Evolutionary conservation across 1,139 yeast species (phyloP).

Genomic region (Candida glucosophila): DNA sequence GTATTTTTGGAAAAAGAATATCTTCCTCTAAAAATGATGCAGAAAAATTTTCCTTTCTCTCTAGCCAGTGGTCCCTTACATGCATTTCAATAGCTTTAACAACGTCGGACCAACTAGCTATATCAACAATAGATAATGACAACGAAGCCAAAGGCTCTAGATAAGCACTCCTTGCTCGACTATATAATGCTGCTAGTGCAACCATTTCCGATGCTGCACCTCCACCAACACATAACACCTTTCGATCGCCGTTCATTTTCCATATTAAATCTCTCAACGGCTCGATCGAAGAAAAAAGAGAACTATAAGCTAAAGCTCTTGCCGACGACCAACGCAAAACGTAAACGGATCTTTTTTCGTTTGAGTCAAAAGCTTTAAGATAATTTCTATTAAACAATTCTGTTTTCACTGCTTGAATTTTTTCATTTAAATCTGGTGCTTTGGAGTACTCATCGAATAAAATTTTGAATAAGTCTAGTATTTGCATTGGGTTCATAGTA

Average conservation of each 20-base stretch:
- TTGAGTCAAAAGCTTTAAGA: constrained; percentile 54
- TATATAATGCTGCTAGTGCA: constrained; percentile 56
- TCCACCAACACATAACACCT: constrained; percentile 68
- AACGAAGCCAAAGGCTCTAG: constrained; percentile 26
- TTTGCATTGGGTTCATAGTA: constrained; percentile 26
- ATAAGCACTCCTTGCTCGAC: constrained; percentile 35
- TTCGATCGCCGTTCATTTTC: constrained; percentile 19
- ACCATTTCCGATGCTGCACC: constrained; percentile 85
- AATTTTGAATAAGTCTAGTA: constrained; percentile 41
- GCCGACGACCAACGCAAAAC: constrained; percentile 84
- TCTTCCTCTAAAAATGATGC: constrained; percentile 46
- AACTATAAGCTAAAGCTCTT: constrained; percentile 63
- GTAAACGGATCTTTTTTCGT: constrained; percentile 64
- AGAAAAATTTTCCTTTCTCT: constrained; percentile 26
- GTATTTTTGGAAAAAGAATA: constrained; percentile 18
- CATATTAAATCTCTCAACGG: constrained; percentile 31
- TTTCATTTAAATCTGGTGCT: constrained; percentile 30
- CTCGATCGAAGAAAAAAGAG: constrained; percentile 47
- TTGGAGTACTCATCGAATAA: constrained; percentile 39
- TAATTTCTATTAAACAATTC: constrained; percentile 65
- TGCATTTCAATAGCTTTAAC: constrained; percentile 33
- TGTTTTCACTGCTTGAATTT: constrained; percentile 63
- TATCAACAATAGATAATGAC: constrained; percentile 53
- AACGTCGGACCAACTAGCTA: constrained; percentile 67
- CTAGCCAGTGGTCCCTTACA: constrained; percentile 46